These are phyloP conservation scores for Tephrocybe rancida DNA, from an alignment of 768 basidiomycete genomes.

Conservation along the genomic window DNA sequence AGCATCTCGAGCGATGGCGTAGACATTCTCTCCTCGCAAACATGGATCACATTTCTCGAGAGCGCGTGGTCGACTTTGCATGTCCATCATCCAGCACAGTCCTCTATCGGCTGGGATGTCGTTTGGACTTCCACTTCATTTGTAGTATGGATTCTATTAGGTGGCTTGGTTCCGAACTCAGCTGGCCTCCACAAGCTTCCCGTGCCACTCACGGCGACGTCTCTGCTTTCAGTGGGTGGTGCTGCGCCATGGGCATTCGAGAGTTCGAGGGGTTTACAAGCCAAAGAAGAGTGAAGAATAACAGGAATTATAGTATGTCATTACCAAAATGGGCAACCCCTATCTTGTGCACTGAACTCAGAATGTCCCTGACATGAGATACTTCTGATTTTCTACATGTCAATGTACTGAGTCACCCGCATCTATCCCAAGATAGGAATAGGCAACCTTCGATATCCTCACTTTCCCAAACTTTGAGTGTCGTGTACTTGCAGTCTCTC, in stretches of 20 bases:
- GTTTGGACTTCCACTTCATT: conserved; percentile 55
- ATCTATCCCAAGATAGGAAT: too few relatives aligned
- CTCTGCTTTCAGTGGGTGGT: conserved; percentile 4
- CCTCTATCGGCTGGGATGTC: conserved; percentile 67
- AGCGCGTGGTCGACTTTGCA: conserved; percentile 40
- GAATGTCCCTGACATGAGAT: too few relatives aligned
- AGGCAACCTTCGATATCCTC: too few relatives aligned
- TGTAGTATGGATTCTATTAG: conserved; percentile 32
- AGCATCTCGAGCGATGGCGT: background rate
- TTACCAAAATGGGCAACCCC: too few relatives aligned
- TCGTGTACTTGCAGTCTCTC: too few relatives aligned
- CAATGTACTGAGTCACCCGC: too few relatives aligned
- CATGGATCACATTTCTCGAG: conserved; percentile 19
- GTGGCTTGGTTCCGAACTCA: background rate
- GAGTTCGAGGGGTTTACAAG: background rate
- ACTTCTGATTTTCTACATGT: too few relatives aligned
- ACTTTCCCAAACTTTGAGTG: too few relatives aligned
- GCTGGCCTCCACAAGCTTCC: background rate
- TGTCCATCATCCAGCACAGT: conserved; percentile 63
- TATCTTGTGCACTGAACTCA: too few relatives aligned
- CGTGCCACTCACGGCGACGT: background rate
- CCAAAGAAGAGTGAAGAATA: background rate
- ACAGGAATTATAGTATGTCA: background rate
- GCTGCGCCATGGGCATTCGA: conserved; percentile 14
- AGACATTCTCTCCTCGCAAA: conserved; percentile 2